Percentiles rank a stretch among this genome's conserved stretches.
Evolutionary conservation across 768 basidiomycete genomes (phyloP).

Genomic region (Trametes gibbosa): DNA sequence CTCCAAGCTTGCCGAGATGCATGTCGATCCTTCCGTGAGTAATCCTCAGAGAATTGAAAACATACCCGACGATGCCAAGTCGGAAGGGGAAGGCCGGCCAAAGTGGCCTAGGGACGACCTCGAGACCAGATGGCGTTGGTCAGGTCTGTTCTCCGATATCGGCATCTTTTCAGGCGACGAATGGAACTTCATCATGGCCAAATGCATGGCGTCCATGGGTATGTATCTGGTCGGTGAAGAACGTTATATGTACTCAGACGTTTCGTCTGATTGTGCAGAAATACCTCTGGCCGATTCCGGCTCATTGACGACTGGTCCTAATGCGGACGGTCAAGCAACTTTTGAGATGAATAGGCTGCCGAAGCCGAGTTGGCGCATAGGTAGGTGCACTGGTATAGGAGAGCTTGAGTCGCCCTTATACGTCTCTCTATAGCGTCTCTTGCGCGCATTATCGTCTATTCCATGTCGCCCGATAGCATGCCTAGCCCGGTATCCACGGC

Average conservation of each 20-base stretch:
- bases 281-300: conserved; percentile 73
- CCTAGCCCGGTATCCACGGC: conserved; percentile 57
- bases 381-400: conserved; percentile 37
- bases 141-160: conserved; percentile 52
- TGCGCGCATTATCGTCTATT: conserved; percentile 85
- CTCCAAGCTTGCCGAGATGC: conserved; percentile 72
- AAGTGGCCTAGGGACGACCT: conserved; percentile 48
- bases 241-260: not conserved
- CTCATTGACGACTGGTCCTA: conserved; percentile 71
- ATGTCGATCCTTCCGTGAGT: conserved; percentile 73
- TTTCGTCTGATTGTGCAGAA: conserved; percentile 39
- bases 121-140: conserved; percentile 46
- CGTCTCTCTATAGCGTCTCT: conserved; percentile 54
- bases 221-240: conserved; percentile 25
- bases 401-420: not conserved
- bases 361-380: conserved; percentile 70
- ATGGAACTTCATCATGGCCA: conserved; percentile 86
- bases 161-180: conserved; percentile 83
- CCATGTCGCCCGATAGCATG: conserved; percentile 69
- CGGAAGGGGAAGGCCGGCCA: conserved; percentile 60
- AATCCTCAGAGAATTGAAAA: conserved; percentile 66
- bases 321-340: conserved; percentile 68
- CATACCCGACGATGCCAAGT: conserved; percentile 67
- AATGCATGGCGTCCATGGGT: conserved; percentile 84
- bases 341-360: conserved; percentile 74